A percentile compares a stretch with the other conserved stretches of the same genome.
These are phyloP conservation scores for Saccharomycopsis crataegensis DNA, from an alignment of 1,139 yeast genomes.

Conservation along the genomic window DNA sequence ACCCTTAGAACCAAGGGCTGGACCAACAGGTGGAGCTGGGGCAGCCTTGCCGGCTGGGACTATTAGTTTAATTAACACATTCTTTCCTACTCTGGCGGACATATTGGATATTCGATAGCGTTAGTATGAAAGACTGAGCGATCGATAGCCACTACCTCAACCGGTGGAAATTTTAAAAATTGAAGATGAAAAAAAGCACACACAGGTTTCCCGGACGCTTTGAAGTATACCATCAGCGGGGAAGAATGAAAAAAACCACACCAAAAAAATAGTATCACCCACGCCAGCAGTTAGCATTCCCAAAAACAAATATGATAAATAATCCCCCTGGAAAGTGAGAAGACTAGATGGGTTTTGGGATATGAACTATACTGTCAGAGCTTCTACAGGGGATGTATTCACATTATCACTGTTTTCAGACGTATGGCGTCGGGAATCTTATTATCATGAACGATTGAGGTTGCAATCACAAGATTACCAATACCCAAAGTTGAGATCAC, in stretches of 20 bases:
- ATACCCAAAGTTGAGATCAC: not conserved
- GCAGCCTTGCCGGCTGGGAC: slow-evolving; percentile 99
- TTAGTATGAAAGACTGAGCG: too few species aligned
- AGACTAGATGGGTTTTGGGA: not conserved
- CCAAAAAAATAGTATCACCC: too few species aligned
- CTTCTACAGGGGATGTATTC: not conserved
- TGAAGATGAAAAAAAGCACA: too few species aligned
- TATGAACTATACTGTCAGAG: not conserved
- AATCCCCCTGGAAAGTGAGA: too few species aligned
- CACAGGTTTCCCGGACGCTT: too few species aligned
- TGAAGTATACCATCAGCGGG: too few species aligned
- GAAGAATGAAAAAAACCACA: too few species aligned
- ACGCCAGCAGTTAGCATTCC: too few species aligned
- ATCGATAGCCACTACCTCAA: too few species aligned
- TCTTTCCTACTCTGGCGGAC: slow-evolving; percentile 14
- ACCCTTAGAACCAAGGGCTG: slow-evolving; percentile 97
- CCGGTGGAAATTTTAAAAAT: too few species aligned
- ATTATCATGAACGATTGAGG: not conserved
- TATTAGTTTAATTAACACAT: slow-evolving; percentile 70
- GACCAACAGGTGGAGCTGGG: slow-evolving; percentile 99
- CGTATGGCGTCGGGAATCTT: not conserved
- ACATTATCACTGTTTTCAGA: not conserved
- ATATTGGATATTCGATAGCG: not conserved
- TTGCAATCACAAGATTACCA: not conserved
- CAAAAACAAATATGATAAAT: too few species aligned